Evolutionary conservation across 257 asterid species (phyloP), one percentile per base, ranked within the genome.

Genomic region (Solanum sejunctum): DNA sequence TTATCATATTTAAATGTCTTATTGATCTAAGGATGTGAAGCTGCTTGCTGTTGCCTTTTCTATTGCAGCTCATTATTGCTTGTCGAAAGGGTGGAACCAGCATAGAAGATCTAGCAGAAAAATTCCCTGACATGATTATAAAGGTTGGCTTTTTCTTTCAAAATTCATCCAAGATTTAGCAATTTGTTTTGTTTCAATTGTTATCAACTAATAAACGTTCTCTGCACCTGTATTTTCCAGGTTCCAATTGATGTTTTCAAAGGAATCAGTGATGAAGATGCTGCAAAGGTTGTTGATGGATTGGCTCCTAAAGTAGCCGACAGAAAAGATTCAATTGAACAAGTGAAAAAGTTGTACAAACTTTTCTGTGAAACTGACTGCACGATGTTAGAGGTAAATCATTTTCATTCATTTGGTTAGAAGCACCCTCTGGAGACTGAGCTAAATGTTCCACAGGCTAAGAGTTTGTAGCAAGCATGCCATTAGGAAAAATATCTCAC

Each of bases 81-180:
- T 97, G 99, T 60, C 89, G 93, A 82, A 94, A 93, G 90, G 99
- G 99, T 81, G 99, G 99, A 90, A 97, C 99, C 55, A 97, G 99
- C 86, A 97, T 97, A 26, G 99, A 97, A 89, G 99, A 97, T 91
- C 97, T 97, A 67, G 99, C 99, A 17, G 98, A 97, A 91, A 85
- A 93, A 89, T 98, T 95, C 84, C 99, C 99, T 5, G 99, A 95
- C 84, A 90, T 93, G 94, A 97, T 97, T 77, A 87, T 94, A 69
- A 97, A 97, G 99, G 99, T 94, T 72, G 28, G 81, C 64, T 51
- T 36, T 80, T n/a, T n/a, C 12, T 17, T 63, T 75, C 72, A 39
- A 86, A 64, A 66, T 84, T 81, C 54, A 69, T 23, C 47, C 77
- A 32, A 85, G 67, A 70, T 85, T 78, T 60, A 26, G 57, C 36